phyloP scores from a whole-genome alignment of 305 asterid species.

The Rubia tinctorum region DNA sequence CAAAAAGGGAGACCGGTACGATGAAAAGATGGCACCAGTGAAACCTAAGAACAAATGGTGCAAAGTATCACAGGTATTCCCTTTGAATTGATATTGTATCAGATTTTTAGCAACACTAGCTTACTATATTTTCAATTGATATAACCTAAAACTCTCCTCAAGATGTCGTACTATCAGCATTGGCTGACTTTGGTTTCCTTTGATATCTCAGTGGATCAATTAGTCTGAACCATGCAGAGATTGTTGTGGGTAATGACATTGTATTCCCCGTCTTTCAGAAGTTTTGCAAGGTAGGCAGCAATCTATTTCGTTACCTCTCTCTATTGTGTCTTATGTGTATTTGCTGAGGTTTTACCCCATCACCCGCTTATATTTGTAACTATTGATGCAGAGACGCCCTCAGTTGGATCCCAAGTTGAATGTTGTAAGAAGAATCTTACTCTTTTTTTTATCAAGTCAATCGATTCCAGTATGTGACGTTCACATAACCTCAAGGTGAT shows the following conservation, averaged over 20 bases:
- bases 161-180: not conserved
- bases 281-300: constrained; percentile 86
- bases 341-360: no score
- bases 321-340: not conserved
- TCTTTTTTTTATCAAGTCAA: no score
- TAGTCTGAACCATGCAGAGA: constrained; percentile 74
- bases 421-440: no score
- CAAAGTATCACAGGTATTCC: constrained; percentile 91
- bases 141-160: not conserved
- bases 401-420: no score
- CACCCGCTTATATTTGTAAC: no score
- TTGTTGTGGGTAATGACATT: constrained; percentile 69
- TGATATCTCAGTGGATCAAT: constrained; percentile 78
- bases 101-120: not conserved
- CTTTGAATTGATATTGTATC: constrained; percentile 11
- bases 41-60: constrained; percentile 86
- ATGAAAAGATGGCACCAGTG: constrained; percentile 86
- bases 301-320: no score
- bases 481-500: constrained; percentile 81
- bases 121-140: constrained; percentile 8
- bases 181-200: constrained; percentile 19
- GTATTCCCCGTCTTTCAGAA: constrained; percentile 63
- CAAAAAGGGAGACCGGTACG: constrained; percentile 75
- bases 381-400: no score
- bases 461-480: no score